Base-by-base conservation (phyloP, 371 early-diverging fungal genomes). In the Aphelidium insulamus region DNA sequence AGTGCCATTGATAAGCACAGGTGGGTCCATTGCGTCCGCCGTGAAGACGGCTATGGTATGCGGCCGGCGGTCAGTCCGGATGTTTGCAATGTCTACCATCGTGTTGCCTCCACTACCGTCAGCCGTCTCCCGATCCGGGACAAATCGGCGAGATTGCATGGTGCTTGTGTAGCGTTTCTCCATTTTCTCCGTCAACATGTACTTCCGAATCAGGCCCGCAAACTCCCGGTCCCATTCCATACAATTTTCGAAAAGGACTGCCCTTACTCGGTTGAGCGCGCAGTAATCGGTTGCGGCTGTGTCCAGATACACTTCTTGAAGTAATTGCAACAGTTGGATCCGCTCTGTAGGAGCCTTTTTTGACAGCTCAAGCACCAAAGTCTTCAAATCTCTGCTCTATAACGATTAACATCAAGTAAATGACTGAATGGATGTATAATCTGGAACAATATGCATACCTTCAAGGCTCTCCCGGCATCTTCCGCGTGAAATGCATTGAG, bases 191-290 rank as follows among this genome's bases (percentile, higher is more conserved):
- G 6, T n/a, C n/a, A n/a, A n/a, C n/a, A 84, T 59, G 45, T 70
- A 80, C 9, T 61, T 60, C 24, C 75, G 53, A 4, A 66, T 71
- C 37, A 88, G 59, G 23, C 64, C 61, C 3, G 64, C 54, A 39
- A 87, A 84, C 16, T 74, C 71, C 21, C 58, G 38, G 34, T 87
- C 81, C 90, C 90, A 91, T 26, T 50, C 54, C 0, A 65, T 51
- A 0, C 78, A 77, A 32, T 76, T 76, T 22, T 65, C 71, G 35
- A 77, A 72, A n/a, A 91, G 41, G 16, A 63, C 59, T 18, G 62
- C 62, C 5, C 75, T 54, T 4, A 85, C 81, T 8, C 59, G 49
- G 33, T 77, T 83, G 22, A 85, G 42, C 0, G 77, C 67, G 9
- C 88, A 39, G 0, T 66, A 70, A 40, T 91, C 88, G 0, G 71